A percentile compares a stretch with the other conserved stretches of the same genome.
Evolutionary conservation across 2,329 filamentous ascomycete species (phyloP).

Genomic region (Hymenoscyphus linearis): DNA sequence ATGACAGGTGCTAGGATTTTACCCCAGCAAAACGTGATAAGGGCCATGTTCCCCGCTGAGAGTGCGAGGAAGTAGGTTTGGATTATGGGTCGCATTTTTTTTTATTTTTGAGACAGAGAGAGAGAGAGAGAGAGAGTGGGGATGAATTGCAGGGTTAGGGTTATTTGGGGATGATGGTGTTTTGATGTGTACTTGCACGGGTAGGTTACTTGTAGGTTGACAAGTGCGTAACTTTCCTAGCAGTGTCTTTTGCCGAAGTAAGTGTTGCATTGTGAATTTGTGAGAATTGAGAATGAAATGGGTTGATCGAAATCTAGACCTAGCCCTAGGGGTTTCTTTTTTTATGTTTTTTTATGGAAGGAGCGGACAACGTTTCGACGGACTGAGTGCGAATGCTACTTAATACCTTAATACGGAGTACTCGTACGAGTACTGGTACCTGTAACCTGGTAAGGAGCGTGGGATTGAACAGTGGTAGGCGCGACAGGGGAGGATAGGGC

Average conservation of each 20-base stretch:
- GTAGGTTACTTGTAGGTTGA: no score
- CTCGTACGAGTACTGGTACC: no score
- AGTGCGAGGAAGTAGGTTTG: conserved; percentile 14
- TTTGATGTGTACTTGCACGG: not conserved
- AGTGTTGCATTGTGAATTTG: not conserved
- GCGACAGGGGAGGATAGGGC: not conserved
- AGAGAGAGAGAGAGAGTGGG: no score
- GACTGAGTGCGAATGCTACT: not conserved
- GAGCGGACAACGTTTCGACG: not conserved
- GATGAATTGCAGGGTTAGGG: no score
- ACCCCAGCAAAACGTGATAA: conserved; percentile 13
- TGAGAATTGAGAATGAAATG: not conserved
- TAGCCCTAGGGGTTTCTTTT: no score
- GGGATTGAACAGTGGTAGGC: not conserved
- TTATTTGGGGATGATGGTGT: not conserved
- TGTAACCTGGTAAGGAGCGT: no score
- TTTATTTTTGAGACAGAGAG: no score
- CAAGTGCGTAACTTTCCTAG: not conserved
- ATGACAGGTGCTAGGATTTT: conserved; percentile 3
- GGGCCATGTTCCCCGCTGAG: conserved; percentile 11
- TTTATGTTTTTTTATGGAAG: no score
- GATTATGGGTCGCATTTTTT: conserved; percentile 9
- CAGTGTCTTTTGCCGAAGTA: not conserved
- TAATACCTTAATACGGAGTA: no score
- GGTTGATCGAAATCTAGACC: no score